phyloP scores from a whole-genome alignment of 108 stramenopile species.

The Discostella pseudostelligera region DNA sequence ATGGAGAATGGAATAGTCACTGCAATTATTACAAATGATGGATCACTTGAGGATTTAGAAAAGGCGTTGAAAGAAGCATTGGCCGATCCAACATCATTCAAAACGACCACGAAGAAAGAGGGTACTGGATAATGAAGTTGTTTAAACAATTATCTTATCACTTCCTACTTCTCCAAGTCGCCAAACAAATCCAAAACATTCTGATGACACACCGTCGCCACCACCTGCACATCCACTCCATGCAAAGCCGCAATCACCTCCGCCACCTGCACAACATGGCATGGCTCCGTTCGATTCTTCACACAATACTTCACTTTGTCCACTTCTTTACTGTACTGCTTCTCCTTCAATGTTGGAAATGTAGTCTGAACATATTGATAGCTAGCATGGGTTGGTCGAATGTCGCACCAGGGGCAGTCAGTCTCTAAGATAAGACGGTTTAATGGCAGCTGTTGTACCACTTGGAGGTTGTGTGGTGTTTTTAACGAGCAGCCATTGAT shows the following conservation, averaged over 20 bases:
- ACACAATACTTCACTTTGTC: constrained; percentile 59
- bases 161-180: not conserved
- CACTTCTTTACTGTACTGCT: constrained; percentile 54
- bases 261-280: constrained; percentile 83
- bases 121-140: not conserved
- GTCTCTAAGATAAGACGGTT: constrained; percentile 90
- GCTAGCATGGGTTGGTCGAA: constrained; percentile 81
- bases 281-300: constrained; percentile 89
- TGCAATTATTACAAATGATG: constrained; percentile 68
- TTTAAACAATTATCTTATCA: no score
- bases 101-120: not conserved
- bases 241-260: constrained; percentile 82
- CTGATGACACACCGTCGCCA: constrained; percentile 55
- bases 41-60: constrained; percentile 28
- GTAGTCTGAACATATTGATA: constrained; percentile 58
- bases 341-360: constrained; percentile 75
- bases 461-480: constrained; percentile 83
- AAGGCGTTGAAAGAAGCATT: constrained; percentile 35
- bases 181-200: constrained; percentile 73
- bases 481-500: constrained; percentile 96
- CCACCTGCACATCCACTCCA: constrained; percentile 54
- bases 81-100: constrained; percentile 34
- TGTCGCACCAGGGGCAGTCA: constrained; percentile 95
- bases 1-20: constrained; percentile 56
- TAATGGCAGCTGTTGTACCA: constrained; percentile 76